Evolutionary conservation across 306 rosid species (phyloP), one percentile per base, ranked within the genome.

Genomic region (Prunus davidiana): DNA sequence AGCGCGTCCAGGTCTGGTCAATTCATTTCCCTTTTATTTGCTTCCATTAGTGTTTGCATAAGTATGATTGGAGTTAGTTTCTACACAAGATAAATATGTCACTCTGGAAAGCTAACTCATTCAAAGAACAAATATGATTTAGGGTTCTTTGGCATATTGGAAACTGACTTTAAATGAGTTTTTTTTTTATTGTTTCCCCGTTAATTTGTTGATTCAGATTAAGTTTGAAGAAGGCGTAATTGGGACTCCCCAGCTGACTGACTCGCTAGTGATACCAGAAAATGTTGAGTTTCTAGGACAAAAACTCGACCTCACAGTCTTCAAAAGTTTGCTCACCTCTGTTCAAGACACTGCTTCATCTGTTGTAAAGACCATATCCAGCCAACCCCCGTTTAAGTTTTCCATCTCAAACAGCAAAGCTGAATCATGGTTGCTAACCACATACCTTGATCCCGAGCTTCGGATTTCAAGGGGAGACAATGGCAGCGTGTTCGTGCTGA

Each of bases 191-290:
- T 1, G 41, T 34, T 38, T 38, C 43, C 43, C 16, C 28, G 20
- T 54, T 19, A 30, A 54, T 61, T 27, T 25, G 34, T 64, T 28
- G 62, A 3, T 87, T 60, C 88, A 92, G 97, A 86, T 95, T 68
- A 90, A 88, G 84, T 89, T 92, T 54, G 92, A 90, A 14, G 92
- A 92, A 87, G 99, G 99, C 20, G 66, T 95, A 67, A 89, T 95
- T 20, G 97, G 97, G 49, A 95, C 97, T 4, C 99, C 99, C 22
- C 97, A 95, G 64, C 81, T 95, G 64, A 95, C 97, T 12, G 97
- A 95, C 83, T 95, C 96, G 0, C 54, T 95, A 64, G 99, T 74
- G 82, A 68, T 95, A 73, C 99, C 99, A 5, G 97, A 95, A 69
- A 88, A 88, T 28, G 97, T 90, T 66, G 99, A 95, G 68, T 82